Evolutionary conservation across 2,329 filamentous ascomycete species (phyloP), one percentile per base, ranked within the genome.

Genomic region (Lachnellula cervina): DNA sequence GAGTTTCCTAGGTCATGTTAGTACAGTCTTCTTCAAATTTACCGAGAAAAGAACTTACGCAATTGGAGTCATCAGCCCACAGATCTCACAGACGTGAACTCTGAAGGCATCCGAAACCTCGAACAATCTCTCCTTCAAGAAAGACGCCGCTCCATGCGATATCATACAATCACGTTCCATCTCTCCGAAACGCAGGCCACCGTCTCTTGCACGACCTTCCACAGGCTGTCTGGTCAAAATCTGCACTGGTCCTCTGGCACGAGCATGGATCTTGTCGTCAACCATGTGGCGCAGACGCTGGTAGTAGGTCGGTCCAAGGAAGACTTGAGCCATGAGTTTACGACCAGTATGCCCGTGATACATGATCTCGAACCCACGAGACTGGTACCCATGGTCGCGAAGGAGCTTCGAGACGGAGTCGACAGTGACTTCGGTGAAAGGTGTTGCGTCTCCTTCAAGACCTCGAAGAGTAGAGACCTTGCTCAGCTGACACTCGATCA

Each of bases 161-260:
- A 99, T 99, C 94, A 99, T 99, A 73, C 94, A 99, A 83, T 99
- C 95, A 77, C 95, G 93, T 76, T 99, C 95, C 94, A 99, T 99
- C 80, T 99, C 94, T 86, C 94, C 94, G 84, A 99, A 99, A 71
- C 95, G 93, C 45, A 99, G 82, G 79, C 94, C 94, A 81, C 94
- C 94, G 71, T 99, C 95, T 74, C 95, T 81, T 3, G 94, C 94
- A 83, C 95, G 89, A 88, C 94, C 94, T 76, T 99, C 94, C 14
- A 99, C 94, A 17, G 94, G 94, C 74, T 99, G 94, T 56, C 95
- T 82, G 2, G 94, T 99, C 76, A 99, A 83, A 69, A 99, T 99
- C 75, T 99, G 94, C 21, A 96, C 89, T 0, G 94, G 94, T 37
- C 95, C 94, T 71, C 94, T 88, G 14, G 95, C 94, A 74, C 95